Evolutionary conservation across 2,329 filamentous ascomycete genomes (phyloP).

Genomic region (Xylariomycetidae sp.): DNA sequence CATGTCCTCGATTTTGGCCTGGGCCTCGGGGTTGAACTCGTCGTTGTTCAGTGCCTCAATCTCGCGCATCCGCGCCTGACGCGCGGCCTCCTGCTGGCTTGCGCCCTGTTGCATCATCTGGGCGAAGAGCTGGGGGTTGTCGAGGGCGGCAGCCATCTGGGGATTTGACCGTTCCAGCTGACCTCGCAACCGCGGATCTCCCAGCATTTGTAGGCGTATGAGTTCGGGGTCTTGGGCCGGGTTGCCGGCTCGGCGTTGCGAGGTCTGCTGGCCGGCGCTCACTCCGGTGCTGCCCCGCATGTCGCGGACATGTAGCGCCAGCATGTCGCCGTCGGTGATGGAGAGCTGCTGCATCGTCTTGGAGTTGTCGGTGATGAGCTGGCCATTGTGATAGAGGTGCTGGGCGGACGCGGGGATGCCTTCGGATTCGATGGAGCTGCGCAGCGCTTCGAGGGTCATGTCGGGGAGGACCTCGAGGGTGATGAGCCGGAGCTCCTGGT

Average conservation of each 20-base stretch:
- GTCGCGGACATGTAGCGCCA: constrained; percentile 73
- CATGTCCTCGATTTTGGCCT: constrained; percentile 91
- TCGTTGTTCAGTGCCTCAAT: constrained; percentile 86
- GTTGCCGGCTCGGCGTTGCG: constrained; percentile 24
- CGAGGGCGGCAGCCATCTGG: constrained; percentile 67
- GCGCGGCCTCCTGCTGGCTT: constrained; percentile 63
- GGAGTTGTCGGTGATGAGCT: constrained; percentile 66
- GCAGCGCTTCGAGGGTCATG: constrained; percentile 75
- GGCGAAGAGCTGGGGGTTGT: constrained; percentile 71
- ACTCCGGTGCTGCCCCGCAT: constrained; percentile 42
- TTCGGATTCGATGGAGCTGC: constrained; percentile 83
- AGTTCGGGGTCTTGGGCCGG: constrained; percentile 66
- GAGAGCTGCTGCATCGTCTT: constrained; percentile 77
- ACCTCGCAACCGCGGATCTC: constrained; percentile 65
- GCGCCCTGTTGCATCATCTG: constrained; percentile 63
- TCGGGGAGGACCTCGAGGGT: constrained; percentile 63
- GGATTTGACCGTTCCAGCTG: constrained; percentile 69
- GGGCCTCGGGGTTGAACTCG: constrained; percentile 88
- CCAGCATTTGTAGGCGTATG: constrained; percentile 75
- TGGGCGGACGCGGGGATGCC: constrained; percentile 66
- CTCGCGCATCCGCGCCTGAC: constrained; percentile 72
- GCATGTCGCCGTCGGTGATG: constrained; percentile 85
- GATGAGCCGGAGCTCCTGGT: constrained; percentile 55
- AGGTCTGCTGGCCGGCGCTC: constrained; percentile 24
- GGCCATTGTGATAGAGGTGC: constrained; percentile 86